Evolutionary conservation across 192 early-diverging fungal species (phyloP).

Genomic region (Geranomyces variabilis): DNA sequence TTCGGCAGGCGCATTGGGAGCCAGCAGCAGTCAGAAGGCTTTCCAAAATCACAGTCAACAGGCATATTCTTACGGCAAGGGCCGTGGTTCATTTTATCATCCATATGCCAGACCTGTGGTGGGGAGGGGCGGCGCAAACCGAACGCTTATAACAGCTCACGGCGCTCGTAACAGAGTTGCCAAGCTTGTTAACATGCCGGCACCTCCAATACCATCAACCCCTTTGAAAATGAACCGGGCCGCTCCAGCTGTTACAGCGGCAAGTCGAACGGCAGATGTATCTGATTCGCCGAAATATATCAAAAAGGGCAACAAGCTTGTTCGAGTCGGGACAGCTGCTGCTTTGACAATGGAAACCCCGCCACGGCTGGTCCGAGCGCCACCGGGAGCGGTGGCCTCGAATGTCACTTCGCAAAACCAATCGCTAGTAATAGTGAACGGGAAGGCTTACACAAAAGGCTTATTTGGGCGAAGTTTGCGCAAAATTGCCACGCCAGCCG

Average conservation of each 20-base stretch:
- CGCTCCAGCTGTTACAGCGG: neutral
- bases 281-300: neutral
- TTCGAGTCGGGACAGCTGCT: conserved; percentile 22
- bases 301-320: conserved; percentile 27
- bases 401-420: conserved; percentile 2
- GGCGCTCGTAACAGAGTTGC: neutral
- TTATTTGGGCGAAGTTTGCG: neutral
- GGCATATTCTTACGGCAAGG: neutral
- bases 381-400: neutral
- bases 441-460: conserved; percentile 20
- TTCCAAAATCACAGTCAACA: neutral
- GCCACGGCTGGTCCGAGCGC: neutral
- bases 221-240: neutral
- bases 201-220: neutral
- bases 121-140: neutral
- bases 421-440: conserved; percentile 27
- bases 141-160: neutral
- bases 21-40: conserved; percentile 4
- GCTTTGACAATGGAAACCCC: neutral
- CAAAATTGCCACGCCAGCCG: neutral
- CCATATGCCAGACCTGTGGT: neutral
- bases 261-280: neutral
- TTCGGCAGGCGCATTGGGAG: neutral
- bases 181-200: neutral
- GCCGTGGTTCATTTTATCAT: neutral